These are phyloP conservation scores for Populus hybrid DNA, from an alignment of 441 rosid genomes.

Conservation along the genomic window DNA sequence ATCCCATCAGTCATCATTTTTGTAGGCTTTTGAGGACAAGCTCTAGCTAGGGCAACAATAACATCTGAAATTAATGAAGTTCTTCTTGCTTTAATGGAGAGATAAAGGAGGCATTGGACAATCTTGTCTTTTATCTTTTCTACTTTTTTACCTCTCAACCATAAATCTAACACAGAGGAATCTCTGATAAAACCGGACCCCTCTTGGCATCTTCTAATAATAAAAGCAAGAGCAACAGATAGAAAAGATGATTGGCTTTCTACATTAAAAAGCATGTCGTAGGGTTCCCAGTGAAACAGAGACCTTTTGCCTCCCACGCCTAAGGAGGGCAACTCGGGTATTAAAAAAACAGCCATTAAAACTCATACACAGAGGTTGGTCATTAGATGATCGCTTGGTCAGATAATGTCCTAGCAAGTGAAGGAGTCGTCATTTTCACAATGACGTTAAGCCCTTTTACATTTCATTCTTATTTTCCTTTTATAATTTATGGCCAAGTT, in stretches of 20 bases:
- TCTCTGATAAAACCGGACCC: constrained; percentile 18
- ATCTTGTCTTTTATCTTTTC: not conserved
- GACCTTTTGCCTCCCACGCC: constrained; percentile 37
- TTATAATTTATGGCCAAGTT: not conserved
- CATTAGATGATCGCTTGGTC: not conserved
- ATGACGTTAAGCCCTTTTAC: not conserved
- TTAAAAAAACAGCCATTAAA: not conserved
- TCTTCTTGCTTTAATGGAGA: not conserved
- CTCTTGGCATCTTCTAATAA: constrained; percentile 15
- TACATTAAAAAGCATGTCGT: constrained; percentile 20
- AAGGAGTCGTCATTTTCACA: constrained; percentile 39
- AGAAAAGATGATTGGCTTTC: constrained; percentile 38
- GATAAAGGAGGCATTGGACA: not conserved
- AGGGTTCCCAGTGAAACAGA: constrained; percentile 12
- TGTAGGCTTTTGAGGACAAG: not conserved
- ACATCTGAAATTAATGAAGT: not conserved
- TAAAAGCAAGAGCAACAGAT: constrained; percentile 29
- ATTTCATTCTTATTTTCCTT: not conserved
- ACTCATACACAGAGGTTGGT: not conserved
- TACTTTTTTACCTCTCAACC: not conserved
- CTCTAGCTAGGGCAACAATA: not conserved
- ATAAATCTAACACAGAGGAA: not conserved
- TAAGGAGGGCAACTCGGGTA: constrained; percentile 22
- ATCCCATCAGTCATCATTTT: not conserved
- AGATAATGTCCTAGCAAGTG: constrained; percentile 6